Evolutionary conservation across 495 filamentous ascomycete species (phyloP), one percentile per base, ranked within the genome.

Genomic region (Xylaria grammica): DNA sequence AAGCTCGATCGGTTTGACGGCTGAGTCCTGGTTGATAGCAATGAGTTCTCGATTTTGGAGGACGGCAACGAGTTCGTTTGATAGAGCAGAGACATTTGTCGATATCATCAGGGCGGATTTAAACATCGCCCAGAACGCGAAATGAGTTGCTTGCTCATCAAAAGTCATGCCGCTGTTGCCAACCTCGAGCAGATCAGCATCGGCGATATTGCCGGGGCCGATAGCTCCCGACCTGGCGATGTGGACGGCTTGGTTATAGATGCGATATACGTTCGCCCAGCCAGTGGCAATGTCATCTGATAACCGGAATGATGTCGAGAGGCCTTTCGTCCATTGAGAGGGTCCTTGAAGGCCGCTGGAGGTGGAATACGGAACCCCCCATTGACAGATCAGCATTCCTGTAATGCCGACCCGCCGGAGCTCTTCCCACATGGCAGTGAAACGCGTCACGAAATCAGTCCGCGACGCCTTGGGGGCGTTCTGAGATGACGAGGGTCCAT

Each of bases 151-250:
- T 27, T 56, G 53, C 53, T 56, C 53, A 27, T 56, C 53, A 27
- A 56, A 56, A 26, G 53, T 56, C 53, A 56, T 56, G n/a, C 53
- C 53, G 22, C 17, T 56, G 34, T 56, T 56, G 32, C 53, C 53
- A 10, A 42, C 34, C 53, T 56, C 53, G 11, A 56, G 53, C 29
- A 56, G 36, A 56, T 56, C 53, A 15, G 32, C 53, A 56, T 56
- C 53, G 27, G 53, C 53, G 11, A 56, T 56, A 42, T 56, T 38
- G 13, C 53, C 53, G 22, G 53, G 53, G 6, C 53, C 53, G 3
- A 56, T 56, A 6, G 9, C 5, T 7, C 53, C 34, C 22, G 53
- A 56, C 11, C 20, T 56, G 22, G 53, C 53, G 24, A 56, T 56
- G 34, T 56, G 53, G 9, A 56, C 53, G 13, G 53, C 53, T 42